Base-by-base conservation (phyloP, 805 yeast species). In the Lipomyces anomalus region DNA sequence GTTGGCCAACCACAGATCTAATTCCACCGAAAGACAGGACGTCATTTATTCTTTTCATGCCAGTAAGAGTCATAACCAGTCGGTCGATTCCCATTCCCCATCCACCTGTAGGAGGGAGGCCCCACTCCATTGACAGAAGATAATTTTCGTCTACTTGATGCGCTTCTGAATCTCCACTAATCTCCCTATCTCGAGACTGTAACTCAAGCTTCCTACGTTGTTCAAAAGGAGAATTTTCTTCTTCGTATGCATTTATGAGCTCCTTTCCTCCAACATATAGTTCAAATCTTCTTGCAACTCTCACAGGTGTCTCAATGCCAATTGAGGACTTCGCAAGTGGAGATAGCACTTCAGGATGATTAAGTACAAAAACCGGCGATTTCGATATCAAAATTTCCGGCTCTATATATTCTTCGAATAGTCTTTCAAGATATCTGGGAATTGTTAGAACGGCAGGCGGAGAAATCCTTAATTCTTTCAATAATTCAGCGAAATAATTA, bases 31-130 rank as follows among this genome's bases (percentile, higher is more conserved):
- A 87, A 0, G 82, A 68, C 28, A 87, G 63, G 1, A 87, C 94
- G 9, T 76, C 76, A 43, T 82, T 90, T 16, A 92, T 88, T 23
- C 95, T 69, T 18, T 67, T 67, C 34, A 74, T 65, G 0, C 76
- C 80, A 3, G 83, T 73, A 26, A 90, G 66, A 17, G 86, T 63
- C 97, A 90, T 87, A 42, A 81, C 79, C 30, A 92, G 64, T 43
- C 99, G 66, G 60, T 92, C 99, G 18, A 92, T 73, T 0, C 99
- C 99, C 48, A 95, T 68, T 0, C 98, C 99, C 85, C 96, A 85
- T 0, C 99, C 99, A 1, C 95, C 97, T 2, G 97, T 90, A 1
- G 98, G 98, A 2, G 97, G 97, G 67, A 92, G 74, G 1, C 95
- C 97, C 74, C 82, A 85, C 60, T 86, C 90, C 89, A 92, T 80